Evolutionary conservation across 495 filamentous ascomycete species (phyloP).

Genomic region (Delitschia confertaspora): DNA sequence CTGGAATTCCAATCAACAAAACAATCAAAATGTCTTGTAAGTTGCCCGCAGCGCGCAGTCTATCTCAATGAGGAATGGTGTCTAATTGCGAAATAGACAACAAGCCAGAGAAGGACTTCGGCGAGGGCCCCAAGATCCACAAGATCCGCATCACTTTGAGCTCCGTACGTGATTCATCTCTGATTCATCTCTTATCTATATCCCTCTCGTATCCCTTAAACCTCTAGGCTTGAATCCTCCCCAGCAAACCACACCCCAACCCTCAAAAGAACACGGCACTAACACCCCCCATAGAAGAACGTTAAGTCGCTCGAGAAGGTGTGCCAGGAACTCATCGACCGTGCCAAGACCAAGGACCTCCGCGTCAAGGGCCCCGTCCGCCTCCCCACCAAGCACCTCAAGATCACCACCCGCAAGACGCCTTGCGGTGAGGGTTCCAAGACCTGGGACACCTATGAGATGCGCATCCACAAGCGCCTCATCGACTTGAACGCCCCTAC

Average conservation of each 20-base stretch:
- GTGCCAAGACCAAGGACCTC: slow-evolving; percentile 96
- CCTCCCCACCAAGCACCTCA: slow-evolving; percentile 93
- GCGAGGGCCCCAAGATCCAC: slow-evolving; percentile 87
- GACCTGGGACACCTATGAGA: slow-evolving; percentile 98
- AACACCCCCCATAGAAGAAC: slow-evolving; percentile 48
- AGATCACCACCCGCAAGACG: slow-evolving; percentile 93
- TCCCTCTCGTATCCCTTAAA: too few relatives aligned
- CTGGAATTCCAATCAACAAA: slow-evolving; percentile 34
- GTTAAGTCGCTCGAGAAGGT: slow-evolving; percentile 96
- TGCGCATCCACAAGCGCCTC: slow-evolving; percentile 98
- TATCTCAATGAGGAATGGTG: too few relatives aligned
- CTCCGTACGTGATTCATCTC: background rate
- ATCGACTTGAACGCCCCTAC: slow-evolving; percentile 95
- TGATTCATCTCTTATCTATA: too few relatives aligned
- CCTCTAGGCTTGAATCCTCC: too few relatives aligned
- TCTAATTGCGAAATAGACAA: slow-evolving; percentile 29
- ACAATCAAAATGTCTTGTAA: slow-evolving; percentile 6
- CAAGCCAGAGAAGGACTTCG: slow-evolving; percentile 92
- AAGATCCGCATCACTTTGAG: slow-evolving; percentile 93
- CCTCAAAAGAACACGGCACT: background rate
- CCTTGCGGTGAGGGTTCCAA: slow-evolving; percentile 99
- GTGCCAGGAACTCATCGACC: slow-evolving; percentile 94
- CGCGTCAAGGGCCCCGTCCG: slow-evolving; percentile 98
- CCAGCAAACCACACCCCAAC: background rate
- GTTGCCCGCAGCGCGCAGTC: background rate